Evolutionary conservation across 352 stramenopile species (phyloP).

Genomic region (Pilasporangium apinafurcum): DNA sequence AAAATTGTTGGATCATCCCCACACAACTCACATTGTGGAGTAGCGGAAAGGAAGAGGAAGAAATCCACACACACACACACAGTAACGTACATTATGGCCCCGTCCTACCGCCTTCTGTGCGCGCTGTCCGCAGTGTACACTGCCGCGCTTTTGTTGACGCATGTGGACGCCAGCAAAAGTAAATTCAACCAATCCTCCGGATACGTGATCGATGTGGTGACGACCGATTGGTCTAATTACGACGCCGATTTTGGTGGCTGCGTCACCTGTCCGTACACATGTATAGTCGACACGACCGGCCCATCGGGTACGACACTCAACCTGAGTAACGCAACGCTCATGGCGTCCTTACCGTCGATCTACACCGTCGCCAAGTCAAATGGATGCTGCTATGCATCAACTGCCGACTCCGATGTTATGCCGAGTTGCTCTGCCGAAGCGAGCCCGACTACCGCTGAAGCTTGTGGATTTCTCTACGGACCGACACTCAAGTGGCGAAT

Average conservation of each 20-base stretch:
- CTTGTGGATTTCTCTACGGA: conserved; percentile 79
- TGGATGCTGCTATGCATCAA: conserved; percentile 73
- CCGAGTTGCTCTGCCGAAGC: conserved; percentile 60
- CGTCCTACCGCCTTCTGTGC: conserved; percentile 1
- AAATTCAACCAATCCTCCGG: conserved; percentile 66
- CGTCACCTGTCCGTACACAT: conserved; percentile 85
- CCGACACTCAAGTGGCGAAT: conserved; percentile 84
- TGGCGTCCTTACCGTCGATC: conserved; percentile 58
- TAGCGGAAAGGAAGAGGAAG: neutral
- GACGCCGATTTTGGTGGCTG: conserved; percentile 66
- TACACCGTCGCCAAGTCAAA: conserved; percentile 65
- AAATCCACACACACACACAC: neutral
- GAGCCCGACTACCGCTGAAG: conserved; percentile 47
- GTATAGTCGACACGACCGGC: conserved; percentile 58
- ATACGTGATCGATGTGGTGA: conserved; percentile 67
- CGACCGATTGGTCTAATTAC: conserved; percentile 81
- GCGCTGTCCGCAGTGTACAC: conserved; percentile 5
- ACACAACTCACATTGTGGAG: no score
- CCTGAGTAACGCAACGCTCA: conserved; percentile 65
- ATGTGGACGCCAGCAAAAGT: conserved; percentile 11
- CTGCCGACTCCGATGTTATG: conserved; percentile 30
- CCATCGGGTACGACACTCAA: conserved; percentile 80
- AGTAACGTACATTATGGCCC: conserved; percentile 1
- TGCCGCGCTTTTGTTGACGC: conserved; percentile 9
- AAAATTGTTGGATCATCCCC: no score